Conservation (phyloP, 129 eudicot genomes). For the Flaveria trinervia region DNA sequence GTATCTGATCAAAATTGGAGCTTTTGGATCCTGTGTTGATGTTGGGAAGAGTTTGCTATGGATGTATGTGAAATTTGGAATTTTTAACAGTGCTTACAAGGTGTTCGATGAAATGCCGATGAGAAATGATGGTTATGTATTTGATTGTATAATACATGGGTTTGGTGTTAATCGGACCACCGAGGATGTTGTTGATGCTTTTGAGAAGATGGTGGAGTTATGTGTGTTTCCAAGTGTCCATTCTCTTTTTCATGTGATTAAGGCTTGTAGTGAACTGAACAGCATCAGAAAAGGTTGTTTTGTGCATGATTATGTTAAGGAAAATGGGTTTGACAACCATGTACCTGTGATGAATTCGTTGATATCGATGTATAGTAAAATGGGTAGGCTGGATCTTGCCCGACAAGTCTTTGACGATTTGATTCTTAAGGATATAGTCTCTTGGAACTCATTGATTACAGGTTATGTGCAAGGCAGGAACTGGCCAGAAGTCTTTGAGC, state of each 20-base stretch:
- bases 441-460: conserved; percentile 48
- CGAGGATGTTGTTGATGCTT: conserved; percentile 34
- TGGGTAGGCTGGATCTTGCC: conserved; percentile 47
- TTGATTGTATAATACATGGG: conserved; percentile 26
- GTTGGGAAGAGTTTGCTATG: conserved; percentile 15
- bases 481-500: conserved; percentile 32
- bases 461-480: conserved; percentile 40
- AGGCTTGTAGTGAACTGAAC: conserved; percentile 39
- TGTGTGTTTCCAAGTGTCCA: conserved; percentile 21
- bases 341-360: conserved; percentile 32
- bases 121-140: conserved; percentile 18
- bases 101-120: conserved; percentile 51
- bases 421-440: conserved; percentile 38
- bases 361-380: conserved; percentile 48
- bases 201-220: conserved; percentile 32
- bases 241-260: conserved; percentile 37
- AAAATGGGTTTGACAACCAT: conserved; percentile 33
- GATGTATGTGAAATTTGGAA: conserved; percentile 35
- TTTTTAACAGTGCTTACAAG: conserved; percentile 23
- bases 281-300: conserved; percentile 31
- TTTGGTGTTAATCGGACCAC: conserved; percentile 14
- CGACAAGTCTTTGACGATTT: conserved; percentile 30
- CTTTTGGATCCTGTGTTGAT: conserved; percentile 7
- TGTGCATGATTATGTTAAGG: conserved; percentile 37
- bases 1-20: conserved; percentile 33